Conservation (phyloP, 768 basidiomycete genomes). For the Amanita rubescens region DNA sequence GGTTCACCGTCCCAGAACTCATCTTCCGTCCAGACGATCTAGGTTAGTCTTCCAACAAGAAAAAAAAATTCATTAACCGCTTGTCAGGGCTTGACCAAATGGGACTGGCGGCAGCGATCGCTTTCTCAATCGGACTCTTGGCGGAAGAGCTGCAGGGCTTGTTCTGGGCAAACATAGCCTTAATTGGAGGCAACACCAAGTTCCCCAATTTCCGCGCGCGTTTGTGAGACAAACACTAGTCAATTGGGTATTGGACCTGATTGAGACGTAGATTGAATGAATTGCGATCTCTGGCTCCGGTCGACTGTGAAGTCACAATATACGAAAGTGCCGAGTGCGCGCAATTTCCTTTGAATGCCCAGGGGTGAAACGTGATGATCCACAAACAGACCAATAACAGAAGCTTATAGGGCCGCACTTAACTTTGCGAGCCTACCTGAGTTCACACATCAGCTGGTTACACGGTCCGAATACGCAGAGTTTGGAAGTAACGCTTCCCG, state of each 20-base stretch:
- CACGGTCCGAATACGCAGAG: conserved; percentile 80
- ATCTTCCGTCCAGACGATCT: conserved; percentile 88
- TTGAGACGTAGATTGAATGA: conserved; percentile 50
- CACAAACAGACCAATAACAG: conserved; percentile 50
- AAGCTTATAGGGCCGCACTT: conserved; percentile 56
- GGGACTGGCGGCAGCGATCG: conserved; percentile 72
- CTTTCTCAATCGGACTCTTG: conserved; percentile 65
- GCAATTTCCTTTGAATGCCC: conserved; percentile 3
- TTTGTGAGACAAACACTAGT: conserved; percentile 47
- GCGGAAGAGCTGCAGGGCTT: conserved; percentile 81
- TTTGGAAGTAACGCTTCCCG: conserved; percentile 69
- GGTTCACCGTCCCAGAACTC: conserved; percentile 89
- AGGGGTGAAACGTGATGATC: neutral
- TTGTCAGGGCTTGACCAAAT: conserved; percentile 77
- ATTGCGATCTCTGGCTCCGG: conserved; percentile 74
- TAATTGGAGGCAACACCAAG: conserved; percentile 78
- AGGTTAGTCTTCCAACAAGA: conserved; percentile 38
- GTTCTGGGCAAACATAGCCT: conserved; percentile 93
- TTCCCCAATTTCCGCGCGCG: conserved; percentile 68
- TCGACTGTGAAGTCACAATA: conserved; percentile 66
- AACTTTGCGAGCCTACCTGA: conserved; percentile 47
- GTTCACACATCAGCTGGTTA: conserved; percentile 51
- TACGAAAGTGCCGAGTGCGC: conserved; percentile 71
- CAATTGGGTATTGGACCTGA: neutral
- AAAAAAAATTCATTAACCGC: conserved; percentile 14